These are phyloP conservation scores for Cytospora piceicola DNA, from an alignment of 2,329 filamentous ascomycete species.

Conservation along the genomic window DNA sequence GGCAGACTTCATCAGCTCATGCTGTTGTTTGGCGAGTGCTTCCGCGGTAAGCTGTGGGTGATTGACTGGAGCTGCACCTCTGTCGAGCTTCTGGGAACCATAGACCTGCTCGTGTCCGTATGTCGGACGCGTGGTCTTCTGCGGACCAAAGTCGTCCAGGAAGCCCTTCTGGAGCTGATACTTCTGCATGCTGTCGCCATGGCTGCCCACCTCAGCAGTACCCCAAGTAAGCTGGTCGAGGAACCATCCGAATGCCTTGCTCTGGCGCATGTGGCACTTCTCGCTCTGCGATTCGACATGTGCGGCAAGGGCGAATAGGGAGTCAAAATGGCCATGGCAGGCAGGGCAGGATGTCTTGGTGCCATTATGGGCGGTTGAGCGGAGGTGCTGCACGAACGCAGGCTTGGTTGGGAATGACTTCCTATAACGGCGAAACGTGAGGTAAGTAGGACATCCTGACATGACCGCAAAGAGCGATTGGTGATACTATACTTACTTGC, in stretches of 20 bases:
- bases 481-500: constrained; percentile 48
- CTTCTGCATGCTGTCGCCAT: constrained; percentile 41
- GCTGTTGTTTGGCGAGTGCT: constrained; percentile 3
- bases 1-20: neutral
- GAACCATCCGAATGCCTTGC: constrained; percentile 44
- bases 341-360: constrained; percentile 47
- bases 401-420: constrained; percentile 44
- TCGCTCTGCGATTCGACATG: constrained; percentile 52
- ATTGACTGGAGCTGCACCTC: neutral
- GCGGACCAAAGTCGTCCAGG: constrained; percentile 35
- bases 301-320: constrained; percentile 48
- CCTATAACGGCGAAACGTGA: constrained; percentile 36
- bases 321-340: constrained; percentile 49
- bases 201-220: constrained; percentile 41
- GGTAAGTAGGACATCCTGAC: constrained; percentile 23
- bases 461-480: too few species aligned
- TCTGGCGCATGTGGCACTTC: constrained; percentile 49
- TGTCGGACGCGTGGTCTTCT: constrained; percentile 19
- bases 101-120: constrained; percentile 21
- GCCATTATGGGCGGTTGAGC: constrained; percentile 46
- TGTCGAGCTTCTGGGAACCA: neutral
- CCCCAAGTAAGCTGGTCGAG: constrained; percentile 47
- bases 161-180: constrained; percentile 37
- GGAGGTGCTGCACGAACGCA: constrained; percentile 49
- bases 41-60: constrained; percentile 9